phyloP scores from a whole-genome alignment of 2,329 filamentous ascomycete species.

The Cercospora sp. region DNA sequence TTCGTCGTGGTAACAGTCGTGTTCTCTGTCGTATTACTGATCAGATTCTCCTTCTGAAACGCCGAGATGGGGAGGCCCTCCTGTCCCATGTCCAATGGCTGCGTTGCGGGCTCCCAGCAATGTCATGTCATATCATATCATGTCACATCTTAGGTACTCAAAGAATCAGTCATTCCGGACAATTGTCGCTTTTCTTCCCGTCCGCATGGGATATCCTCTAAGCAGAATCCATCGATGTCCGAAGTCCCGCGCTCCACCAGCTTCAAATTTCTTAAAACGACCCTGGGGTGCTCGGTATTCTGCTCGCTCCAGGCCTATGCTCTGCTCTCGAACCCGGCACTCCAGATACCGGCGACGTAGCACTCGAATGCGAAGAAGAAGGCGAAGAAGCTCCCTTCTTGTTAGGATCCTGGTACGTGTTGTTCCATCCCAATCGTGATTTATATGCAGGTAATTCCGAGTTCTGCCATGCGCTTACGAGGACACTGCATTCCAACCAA shows the following conservation, averaged over 20 bases:
- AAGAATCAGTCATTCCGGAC: too few species aligned
- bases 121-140: too few species aligned
- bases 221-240: background rate
- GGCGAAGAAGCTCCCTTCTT: background rate
- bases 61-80: background rate
- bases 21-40: background rate
- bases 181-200: background rate
- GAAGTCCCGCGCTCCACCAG: background rate
- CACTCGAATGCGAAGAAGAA: background rate
- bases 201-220: background rate
- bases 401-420: conserved; percentile 22
- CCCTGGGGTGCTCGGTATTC: conserved; percentile 21
- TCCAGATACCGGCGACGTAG: conserved; percentile 4
- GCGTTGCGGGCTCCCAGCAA: too few species aligned
- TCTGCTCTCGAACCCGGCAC: conserved; percentile 13
- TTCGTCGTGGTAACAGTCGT: too few species aligned
- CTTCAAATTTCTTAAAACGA: background rate
- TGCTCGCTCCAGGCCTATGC: conserved; percentile 17
- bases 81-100: too few species aligned
- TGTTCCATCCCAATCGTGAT: conserved; percentile 39
- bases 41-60: background rate
- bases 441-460: conserved; percentile 42
- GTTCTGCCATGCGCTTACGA: conserved; percentile 54
- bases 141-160: too few species aligned
- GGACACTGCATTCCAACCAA: conserved; percentile 29